These are phyloP conservation scores for Rubroshorea leprosula DNA, from an alignment of 345 rosid genomes.

Conservation along the genomic window DNA sequence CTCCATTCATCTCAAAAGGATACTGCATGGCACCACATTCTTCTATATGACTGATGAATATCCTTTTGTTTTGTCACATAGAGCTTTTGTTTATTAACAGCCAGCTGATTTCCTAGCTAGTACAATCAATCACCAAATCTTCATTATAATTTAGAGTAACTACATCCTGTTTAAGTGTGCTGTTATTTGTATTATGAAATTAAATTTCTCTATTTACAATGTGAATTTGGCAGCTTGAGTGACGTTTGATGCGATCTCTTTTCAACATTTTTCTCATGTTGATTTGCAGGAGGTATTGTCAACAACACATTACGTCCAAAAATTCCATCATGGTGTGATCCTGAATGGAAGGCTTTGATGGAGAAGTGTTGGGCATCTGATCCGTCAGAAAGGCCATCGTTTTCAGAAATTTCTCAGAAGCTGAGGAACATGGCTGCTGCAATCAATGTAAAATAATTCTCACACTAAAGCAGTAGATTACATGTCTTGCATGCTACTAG, in stretches of 20 bases:
- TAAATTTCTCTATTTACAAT: background rate
- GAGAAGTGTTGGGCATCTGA: constrained; percentile 88
- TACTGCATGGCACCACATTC: no score
- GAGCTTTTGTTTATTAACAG: no score
- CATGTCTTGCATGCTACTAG: constrained; percentile 14
- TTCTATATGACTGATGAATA: no score
- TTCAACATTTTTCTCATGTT: background rate
- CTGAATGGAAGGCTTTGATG: constrained; percentile 94
- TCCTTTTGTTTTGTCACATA: no score
- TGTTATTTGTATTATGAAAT: background rate
- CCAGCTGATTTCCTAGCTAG: no score
- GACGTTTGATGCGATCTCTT: constrained; percentile 1
- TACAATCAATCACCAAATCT: no score
- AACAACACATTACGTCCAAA: constrained; percentile 87
- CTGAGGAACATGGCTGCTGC: constrained; percentile 97
- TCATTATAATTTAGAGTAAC: background rate
- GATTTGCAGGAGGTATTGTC: constrained; percentile 80
- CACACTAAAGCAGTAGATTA: constrained; percentile 7
- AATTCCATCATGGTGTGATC: constrained; percentile 96
- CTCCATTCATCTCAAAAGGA: no score
- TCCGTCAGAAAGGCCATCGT: constrained; percentile 87
- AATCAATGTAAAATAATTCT: constrained; percentile 62
- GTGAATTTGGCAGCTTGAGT: background rate
- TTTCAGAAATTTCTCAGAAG: constrained; percentile 82
- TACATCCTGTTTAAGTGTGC: background rate